Base-by-base conservation (phyloP, 2,329 filamentous ascomycete species). In the Colletotrichum melonis region DNA sequence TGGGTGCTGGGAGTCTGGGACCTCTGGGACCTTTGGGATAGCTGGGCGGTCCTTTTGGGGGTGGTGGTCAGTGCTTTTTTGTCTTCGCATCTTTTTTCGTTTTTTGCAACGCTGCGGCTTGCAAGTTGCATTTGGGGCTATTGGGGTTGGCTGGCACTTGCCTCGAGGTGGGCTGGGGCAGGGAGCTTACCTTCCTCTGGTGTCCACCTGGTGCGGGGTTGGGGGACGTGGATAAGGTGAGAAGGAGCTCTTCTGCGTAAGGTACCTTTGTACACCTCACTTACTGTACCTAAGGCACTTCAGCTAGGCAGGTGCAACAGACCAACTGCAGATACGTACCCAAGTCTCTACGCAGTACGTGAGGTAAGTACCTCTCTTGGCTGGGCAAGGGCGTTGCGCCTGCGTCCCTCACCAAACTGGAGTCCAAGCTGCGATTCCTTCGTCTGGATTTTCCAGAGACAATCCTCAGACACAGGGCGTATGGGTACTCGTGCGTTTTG, bases 381-480 rank as follows among this genome's bases (percentile, higher is more conserved):
- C 35, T 14, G 42, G 59, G 28, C 16, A 35, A n/a, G 42, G 42
- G 9, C 42, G 19, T 19, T 49, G 19, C 19, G 42, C 19, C 42
- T 49, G 42, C 19, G 42, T 49, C 42, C 42, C 42, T 49, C 19
- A n/a, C 16, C 5, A 49, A 49, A 19, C 42, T 49, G 16, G 42
- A 49, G 42, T 19, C 7, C 42, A 49, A n/a, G 42, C n/a, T 42
- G 35, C 58, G 58, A 12, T 46, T 30, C 6, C 30, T 38, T 62
- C 46, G 54, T 70, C 67, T 57, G 60, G 46, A 70, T 24, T 57
- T 70, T 46, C 38, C 66, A 59, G 59, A 38, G 67, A 70, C 49
- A 28, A 14, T 46, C 56, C 62, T 30, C 60, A 73, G 57, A 70
- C 67, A 70, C 56, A 56, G 60, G 46, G 49, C 60, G 70, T 70